Percentiles rank a stretch among this genome's conserved stretches.
phyloP scores from a whole-genome alignment of 768 basidiomycete species.

The Suillus brevipes region DNA sequence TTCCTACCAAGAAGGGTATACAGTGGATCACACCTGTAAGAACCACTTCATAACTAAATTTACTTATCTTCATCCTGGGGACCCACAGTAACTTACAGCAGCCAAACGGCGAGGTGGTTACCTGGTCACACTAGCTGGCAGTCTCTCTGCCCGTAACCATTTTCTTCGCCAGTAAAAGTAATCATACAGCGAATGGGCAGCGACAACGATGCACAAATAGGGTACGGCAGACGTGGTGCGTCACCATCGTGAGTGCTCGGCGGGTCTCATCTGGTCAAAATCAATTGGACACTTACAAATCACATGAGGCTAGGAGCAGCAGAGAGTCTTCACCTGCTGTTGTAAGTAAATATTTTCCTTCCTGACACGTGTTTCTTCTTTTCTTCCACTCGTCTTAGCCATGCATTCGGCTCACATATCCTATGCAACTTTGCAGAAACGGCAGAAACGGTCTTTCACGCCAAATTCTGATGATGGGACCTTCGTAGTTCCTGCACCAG shows the following conservation, averaged over 20 bases:
- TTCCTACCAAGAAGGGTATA: constrained; percentile 1
- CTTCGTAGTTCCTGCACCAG: constrained; percentile 38
- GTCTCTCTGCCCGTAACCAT: background rate
- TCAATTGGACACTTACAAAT: constrained; percentile 7
- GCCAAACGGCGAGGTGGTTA: background rate
- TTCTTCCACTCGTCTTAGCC: background rate
- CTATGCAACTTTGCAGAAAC: constrained; percentile 32
- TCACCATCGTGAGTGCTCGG: constrained; percentile 37
- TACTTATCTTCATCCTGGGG: background rate
- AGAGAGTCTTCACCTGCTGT: constrained; percentile 53
- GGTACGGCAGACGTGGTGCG: constrained; percentile 35
- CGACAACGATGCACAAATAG: constrained; percentile 26
- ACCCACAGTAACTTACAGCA: constrained; percentile 1
- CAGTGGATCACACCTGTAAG: background rate
- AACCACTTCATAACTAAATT: background rate
- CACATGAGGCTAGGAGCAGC: constrained; percentile 47
- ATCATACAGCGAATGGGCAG: constrained; percentile 15
- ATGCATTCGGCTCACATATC: constrained; percentile 1
- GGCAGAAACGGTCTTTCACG: constrained; percentile 49
- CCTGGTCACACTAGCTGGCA: background rate
- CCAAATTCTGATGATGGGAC: constrained; percentile 55
- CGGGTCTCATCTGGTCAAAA: background rate
- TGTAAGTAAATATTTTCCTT: constrained; percentile 32
- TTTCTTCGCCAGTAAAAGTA: background rate
- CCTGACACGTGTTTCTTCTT: background rate